phyloP scores from a whole-genome alignment of 208 protist genomes.

The Trypanosoma theileri region DNA sequence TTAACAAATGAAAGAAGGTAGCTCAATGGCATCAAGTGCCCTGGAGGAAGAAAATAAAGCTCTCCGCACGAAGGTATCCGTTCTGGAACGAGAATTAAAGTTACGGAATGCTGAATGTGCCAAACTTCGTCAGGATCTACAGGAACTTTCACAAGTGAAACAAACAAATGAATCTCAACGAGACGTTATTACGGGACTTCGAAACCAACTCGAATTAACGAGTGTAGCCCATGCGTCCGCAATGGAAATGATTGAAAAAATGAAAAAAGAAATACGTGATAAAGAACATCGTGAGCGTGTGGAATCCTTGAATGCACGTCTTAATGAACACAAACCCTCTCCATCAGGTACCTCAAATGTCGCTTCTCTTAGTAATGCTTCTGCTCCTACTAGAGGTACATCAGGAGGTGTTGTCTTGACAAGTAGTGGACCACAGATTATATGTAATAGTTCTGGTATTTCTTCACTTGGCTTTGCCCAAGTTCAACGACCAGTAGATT shows the following conservation, averaged over 20 bases:
- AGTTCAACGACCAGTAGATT: slow-evolving; percentile 44
- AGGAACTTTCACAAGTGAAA: slow-evolving; percentile 36
- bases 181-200: slow-evolving; percentile 53
- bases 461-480: slow-evolving; percentile 61
- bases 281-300: slow-evolving; percentile 45
- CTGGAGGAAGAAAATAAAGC: slow-evolving; percentile 48
- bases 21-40: slow-evolving; percentile 8
- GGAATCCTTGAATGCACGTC: slow-evolving; percentile 16
- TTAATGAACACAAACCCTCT: slow-evolving; percentile 15
- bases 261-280: slow-evolving; percentile 40
- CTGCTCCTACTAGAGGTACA: slow-evolving; percentile 1
- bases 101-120: slow-evolving; percentile 61
- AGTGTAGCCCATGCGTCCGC: slow-evolving; percentile 45
- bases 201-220: slow-evolving; percentile 37
- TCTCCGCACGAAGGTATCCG: slow-evolving; percentile 53
- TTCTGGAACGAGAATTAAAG: slow-evolving; percentile 60
- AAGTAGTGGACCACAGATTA: slow-evolving; percentile 46
- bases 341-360: neutral
- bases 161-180: slow-evolving; percentile 59
- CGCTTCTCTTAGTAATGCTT: too few relatives aligned
- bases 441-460: slow-evolving; percentile 76
- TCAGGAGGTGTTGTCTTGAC: slow-evolving; percentile 44
- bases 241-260: slow-evolving; percentile 38
- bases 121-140: slow-evolving; percentile 49
- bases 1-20: too few relatives aligned